Conservation (phyloP, 192 early-diverging fungal species). For the Allomyces macrogynus region DNA sequence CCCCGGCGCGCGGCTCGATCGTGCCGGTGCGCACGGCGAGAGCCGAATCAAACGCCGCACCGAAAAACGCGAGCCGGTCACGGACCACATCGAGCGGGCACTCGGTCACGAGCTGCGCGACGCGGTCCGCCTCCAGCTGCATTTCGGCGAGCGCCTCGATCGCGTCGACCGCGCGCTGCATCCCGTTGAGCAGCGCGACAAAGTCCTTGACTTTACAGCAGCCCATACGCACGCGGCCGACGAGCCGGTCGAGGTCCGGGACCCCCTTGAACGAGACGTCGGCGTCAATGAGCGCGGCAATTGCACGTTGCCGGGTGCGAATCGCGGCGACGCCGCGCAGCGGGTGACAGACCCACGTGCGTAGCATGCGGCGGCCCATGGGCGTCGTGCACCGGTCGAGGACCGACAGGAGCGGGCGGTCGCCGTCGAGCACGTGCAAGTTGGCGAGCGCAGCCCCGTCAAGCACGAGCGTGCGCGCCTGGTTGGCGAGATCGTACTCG, state of each 20-base stretch:
- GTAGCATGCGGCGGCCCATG: constrained; percentile 65
- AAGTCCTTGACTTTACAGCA: constrained; percentile 75
- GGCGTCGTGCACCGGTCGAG: constrained; percentile 69
- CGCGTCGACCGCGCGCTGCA: constrained; percentile 13
- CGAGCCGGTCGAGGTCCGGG: not conserved
- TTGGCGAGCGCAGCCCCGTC: constrained; percentile 88
- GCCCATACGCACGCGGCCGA: constrained; percentile 46
- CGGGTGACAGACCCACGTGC: constrained; percentile 78
- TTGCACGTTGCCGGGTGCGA: not conserved
- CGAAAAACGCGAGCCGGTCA: constrained; percentile 46
- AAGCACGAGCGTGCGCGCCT: constrained; percentile 51
- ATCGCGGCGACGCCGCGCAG: constrained; percentile 18
- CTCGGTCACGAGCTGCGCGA: constrained; percentile 21
- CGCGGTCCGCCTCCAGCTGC: constrained; percentile 31
- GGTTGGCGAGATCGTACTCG: constrained; percentile 63
- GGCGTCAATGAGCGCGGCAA: not conserved
- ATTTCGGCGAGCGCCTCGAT: constrained; percentile 10
- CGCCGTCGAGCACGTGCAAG: constrained; percentile 60
- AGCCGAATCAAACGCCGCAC: constrained; percentile 40
- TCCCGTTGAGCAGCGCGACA: constrained; percentile 32
- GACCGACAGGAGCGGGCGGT: constrained; percentile 68
- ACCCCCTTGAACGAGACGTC: not conserved
- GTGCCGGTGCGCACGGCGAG: too few species aligned
- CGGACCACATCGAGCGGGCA: constrained; percentile 26
- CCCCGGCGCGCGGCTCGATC: too few species aligned